These are phyloP conservation scores for Lentinus tigrinus DNA, from an alignment of 768 basidiomycete species.

Conservation along the genomic window DNA sequence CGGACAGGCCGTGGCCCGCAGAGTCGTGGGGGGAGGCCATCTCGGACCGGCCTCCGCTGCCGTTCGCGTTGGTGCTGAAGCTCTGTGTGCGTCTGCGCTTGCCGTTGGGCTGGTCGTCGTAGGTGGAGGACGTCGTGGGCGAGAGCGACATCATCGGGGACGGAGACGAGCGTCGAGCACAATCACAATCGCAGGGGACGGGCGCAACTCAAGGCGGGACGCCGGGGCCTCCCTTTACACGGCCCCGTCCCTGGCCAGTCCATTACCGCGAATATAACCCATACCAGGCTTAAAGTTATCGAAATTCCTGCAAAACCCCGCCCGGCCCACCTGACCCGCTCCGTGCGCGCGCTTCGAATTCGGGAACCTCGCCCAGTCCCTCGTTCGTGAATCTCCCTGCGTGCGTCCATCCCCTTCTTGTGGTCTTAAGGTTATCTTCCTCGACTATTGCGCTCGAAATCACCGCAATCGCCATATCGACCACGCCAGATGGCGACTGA, in stretches of 20 bases:
- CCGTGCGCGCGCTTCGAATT: neutral
- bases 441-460: no score
- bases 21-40: slow-evolving; percentile 20
- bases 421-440: no score
- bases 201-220: slow-evolving; percentile 1
- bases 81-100: slow-evolving; percentile 25
- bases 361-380: neutral
- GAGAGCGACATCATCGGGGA: slow-evolving; percentile 26
- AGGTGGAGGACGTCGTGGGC: slow-evolving; percentile 22
- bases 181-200: no score
- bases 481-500: neutral
- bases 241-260: neutral
- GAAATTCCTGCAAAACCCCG: neutral
- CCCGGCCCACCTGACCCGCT: neutral
- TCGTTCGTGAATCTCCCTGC: neutral
- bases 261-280: neutral
- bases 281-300: neutral
- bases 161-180: no score
- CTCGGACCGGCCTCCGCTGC: slow-evolving; percentile 16
- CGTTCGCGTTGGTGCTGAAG: slow-evolving; percentile 14
- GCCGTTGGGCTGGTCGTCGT: slow-evolving; percentile 24
- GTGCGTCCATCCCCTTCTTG: no score
- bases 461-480: neutral
- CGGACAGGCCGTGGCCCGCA: slow-evolving; percentile 14
- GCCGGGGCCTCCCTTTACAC: neutral